Conservation (phyloP, 768 basidiomycete species). For the Hortiboletus flavorubellus region DNA sequence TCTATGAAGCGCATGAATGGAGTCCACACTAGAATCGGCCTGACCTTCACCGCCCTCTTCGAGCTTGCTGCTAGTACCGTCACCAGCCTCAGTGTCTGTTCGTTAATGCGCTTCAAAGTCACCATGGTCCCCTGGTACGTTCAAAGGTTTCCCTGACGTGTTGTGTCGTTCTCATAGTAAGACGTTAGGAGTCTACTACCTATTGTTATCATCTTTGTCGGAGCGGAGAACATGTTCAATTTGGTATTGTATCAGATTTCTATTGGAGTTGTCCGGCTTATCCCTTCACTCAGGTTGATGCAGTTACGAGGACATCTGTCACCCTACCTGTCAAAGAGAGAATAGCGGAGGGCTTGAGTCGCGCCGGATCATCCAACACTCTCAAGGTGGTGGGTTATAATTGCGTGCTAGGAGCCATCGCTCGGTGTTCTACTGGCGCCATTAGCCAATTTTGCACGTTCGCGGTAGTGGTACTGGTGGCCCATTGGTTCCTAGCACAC, state of each 20-base stretch:
- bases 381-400: conserved; percentile 90
- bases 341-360: conserved; percentile 85
- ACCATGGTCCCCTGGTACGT: conserved; percentile 87
- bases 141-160: conserved; percentile 1
- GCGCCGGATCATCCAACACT: conserved; percentile 88
- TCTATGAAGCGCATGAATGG: conserved; percentile 75
- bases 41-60: conserved; percentile 90
- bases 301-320: conserved; percentile 81
- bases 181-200: conserved; percentile 75
- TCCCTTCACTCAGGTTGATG: conserved; percentile 59
- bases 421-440: conserved; percentile 70
- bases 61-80: conserved; percentile 92
- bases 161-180: conserved; percentile 7
- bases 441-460: conserved; percentile 93
- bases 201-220: conserved; percentile 91
- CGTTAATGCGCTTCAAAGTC: conserved; percentile 82
- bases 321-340: conserved; percentile 86
- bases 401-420: conserved; percentile 70
- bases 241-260: conserved; percentile 51
- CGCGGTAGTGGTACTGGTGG: conserved; percentile 89
- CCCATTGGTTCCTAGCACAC: conserved; percentile 96
- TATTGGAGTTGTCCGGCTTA: conserved; percentile 21
- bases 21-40: conserved; percentile 86
- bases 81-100: conserved; percentile 90
- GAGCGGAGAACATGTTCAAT: conserved; percentile 97